A percentile compares a stretch with the other conserved stretches of the same genome.
Evolutionary conservation across 23 red algal species (phyloP).

Genomic region (Chondrus crispus): DNA sequence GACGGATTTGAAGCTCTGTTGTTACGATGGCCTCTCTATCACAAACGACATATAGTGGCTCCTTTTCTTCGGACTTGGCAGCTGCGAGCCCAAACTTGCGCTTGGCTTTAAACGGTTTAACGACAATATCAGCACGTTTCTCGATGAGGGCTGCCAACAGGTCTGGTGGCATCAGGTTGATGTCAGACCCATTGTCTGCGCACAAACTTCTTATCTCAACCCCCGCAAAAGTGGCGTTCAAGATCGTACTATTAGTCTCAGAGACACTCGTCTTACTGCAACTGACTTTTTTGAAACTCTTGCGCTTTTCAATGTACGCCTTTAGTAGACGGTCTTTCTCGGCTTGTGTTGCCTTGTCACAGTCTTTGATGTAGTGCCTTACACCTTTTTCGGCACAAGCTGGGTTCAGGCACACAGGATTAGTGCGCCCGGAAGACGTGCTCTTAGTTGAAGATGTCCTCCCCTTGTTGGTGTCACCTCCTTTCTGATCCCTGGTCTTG

Average conservation of each 20-base stretch:
- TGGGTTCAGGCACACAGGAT: no score
- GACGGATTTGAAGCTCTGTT: slow-evolving; percentile 8
- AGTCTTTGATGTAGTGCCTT: background rate
- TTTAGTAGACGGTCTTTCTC: background rate
- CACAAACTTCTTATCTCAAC: background rate
- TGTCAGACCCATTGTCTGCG: background rate
- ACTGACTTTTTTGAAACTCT: no score
- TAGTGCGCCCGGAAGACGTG: no score
- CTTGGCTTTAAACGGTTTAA: background rate
- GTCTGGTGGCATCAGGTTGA: background rate
- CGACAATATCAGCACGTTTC: background rate
- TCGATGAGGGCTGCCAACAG: background rate
- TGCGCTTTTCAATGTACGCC: background rate
- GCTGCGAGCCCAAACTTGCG: background rate
- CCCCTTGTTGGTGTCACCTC: background rate
- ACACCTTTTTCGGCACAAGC: no score
- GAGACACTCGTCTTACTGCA: no score
- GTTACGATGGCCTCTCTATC: background rate
- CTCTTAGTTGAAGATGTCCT: no score
- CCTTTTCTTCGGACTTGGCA: background rate
- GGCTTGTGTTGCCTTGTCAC: background rate
- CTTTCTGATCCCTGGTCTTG: background rate
- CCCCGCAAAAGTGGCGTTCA: background rate
- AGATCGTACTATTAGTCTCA: background rate
- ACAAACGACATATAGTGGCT: background rate